Evolutionary conservation across 1,139 yeast species (phyloP), one percentile per base, ranked within the genome.

Genomic region (Taiozyma sp.): DNA sequence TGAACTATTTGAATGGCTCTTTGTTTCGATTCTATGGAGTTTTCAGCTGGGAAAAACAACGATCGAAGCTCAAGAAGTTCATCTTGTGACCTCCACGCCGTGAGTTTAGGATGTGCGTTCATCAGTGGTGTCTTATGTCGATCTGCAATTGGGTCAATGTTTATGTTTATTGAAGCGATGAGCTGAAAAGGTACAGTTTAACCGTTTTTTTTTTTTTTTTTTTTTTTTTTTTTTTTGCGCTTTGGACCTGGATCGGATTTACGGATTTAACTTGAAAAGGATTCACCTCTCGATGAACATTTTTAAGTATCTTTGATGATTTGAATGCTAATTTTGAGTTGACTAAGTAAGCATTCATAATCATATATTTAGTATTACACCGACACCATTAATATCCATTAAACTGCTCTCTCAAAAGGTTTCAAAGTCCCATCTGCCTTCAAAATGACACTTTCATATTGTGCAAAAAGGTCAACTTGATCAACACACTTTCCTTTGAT

Each of bases 21-120:
- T 24, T 24, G 29, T 40, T 32, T 53, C 28, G 41, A 49, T 51
- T n/a, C 49, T 42, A 7, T 49, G 44, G 13, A 48, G 50, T 65
- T 79, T 73, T 11, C 75, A 78, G 49, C 88, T 76, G 4, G 71
- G 59, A 77, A 88, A 61, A 87, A 84, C 79, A 86, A 79, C 11
- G 69, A 69, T 51, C 80, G 77, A 42, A 89, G 73, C 43, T 66
- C 67, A n/a, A 68, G 60, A 14, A 88, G 67, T 49, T 86, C 95
- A 1, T 67, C 65, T 2, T 64, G 61, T 11, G 72, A 62, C 53
- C 74, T 74, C 76, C 88, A 88, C 1, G 88, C 80, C 0, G 77
- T 81, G 3, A 81, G 65, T 29, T 76, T 67, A 3, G 85, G 81
- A 45, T 73, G 69, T 16, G 52, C 49, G 53, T 53, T 58, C 42